Percentiles rank a stretch among this genome's conserved stretches.
These are phyloP conservation scores for Rhizopus arrhizus DNA, from an alignment of 371 early-diverging fungal genomes.

Conservation along the genomic window DNA sequence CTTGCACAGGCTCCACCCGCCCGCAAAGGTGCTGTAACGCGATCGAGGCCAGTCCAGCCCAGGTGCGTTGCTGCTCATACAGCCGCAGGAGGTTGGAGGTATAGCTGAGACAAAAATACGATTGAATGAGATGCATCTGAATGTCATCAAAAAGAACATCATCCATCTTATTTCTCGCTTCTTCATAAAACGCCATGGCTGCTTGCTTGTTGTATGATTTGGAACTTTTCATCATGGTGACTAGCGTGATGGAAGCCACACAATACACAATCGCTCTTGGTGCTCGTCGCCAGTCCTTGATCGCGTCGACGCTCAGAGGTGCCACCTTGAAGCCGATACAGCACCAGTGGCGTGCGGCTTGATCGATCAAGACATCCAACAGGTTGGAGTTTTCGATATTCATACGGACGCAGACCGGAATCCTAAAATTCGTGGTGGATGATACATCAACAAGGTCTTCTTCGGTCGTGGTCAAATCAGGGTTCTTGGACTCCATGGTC, in stretches of 20 bases:
- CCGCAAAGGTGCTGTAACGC: constrained; percentile 25
- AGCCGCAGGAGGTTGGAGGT: constrained; percentile 35
- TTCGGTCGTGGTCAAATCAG: constrained; percentile 8
- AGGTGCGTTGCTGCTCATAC: constrained; percentile 38
- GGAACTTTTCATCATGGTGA: constrained; percentile 16
- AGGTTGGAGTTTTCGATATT: constrained; percentile 21
- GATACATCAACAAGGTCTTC: constrained; percentile 12
- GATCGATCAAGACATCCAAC: constrained; percentile 27
- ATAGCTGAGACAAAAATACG: constrained; percentile 37
- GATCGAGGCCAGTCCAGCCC: constrained; percentile 35
- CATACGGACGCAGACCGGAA: constrained; percentile 20
- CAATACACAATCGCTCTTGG: constrained; percentile 31
- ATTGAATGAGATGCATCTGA: constrained; percentile 25
- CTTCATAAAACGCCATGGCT: constrained; percentile 32
- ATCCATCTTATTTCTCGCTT: constrained; percentile 34
- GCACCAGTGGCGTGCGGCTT: constrained; percentile 33
- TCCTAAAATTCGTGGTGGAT: background rate
- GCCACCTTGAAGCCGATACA: constrained; percentile 35
- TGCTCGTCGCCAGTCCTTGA: constrained; percentile 23
- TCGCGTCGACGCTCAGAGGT: constrained; percentile 20
- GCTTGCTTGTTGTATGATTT: constrained; percentile 11
- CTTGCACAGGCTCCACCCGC: background rate
- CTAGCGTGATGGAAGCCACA: constrained; percentile 34
- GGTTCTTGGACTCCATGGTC: background rate
- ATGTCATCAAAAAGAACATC: constrained; percentile 31